Conservation (phyloP, 108 stramenopile genomes). For the Stephanodiscus triporus region DNA sequence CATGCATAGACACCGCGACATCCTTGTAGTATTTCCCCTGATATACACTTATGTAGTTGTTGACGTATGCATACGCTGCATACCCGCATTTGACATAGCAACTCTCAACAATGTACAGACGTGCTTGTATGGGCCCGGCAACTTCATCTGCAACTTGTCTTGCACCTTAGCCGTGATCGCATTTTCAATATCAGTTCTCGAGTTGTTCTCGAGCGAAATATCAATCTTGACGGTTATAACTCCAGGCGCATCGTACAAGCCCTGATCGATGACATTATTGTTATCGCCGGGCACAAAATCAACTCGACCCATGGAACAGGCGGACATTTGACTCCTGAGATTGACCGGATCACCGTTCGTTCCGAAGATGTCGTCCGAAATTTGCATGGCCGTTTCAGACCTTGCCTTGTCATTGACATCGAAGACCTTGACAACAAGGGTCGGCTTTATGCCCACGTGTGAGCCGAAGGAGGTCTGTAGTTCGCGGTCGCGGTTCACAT, state of each 20-base stretch:
- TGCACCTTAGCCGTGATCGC: slow-evolving; percentile 33
- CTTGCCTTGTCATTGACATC: slow-evolving; percentile 13
- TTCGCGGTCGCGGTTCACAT: neutral
- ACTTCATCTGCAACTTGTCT: slow-evolving; percentile 7
- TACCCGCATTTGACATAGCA: slow-evolving; percentile 44
- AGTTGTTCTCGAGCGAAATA: slow-evolving; percentile 3
- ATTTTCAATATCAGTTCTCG: slow-evolving; percentile 13
- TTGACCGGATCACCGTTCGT: slow-evolving; percentile 41
- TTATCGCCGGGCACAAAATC: slow-evolving; percentile 9
- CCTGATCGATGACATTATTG: neutral
- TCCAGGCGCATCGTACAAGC: slow-evolving; percentile 22
- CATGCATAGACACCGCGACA: slow-evolving; percentile 19
- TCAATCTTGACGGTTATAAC: slow-evolving; percentile 42
- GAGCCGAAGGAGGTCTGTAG: neutral
- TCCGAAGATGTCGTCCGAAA: slow-evolving; percentile 45
- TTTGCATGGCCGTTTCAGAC: slow-evolving; percentile 9
- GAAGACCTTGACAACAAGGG: slow-evolving; percentile 23
- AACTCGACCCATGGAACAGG: slow-evolving; percentile 34
- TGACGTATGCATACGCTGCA: slow-evolving; percentile 35
- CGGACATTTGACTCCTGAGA: slow-evolving; percentile 37
- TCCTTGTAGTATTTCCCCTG: slow-evolving; percentile 21
- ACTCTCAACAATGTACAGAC: slow-evolving; percentile 33
- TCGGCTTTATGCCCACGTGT: neutral
- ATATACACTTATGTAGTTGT: slow-evolving; percentile 22
- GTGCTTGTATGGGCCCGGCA: slow-evolving; percentile 38